Conservation (phyloP, 2,329 filamentous ascomycete species). For the Fusarium aywerte region DNA sequence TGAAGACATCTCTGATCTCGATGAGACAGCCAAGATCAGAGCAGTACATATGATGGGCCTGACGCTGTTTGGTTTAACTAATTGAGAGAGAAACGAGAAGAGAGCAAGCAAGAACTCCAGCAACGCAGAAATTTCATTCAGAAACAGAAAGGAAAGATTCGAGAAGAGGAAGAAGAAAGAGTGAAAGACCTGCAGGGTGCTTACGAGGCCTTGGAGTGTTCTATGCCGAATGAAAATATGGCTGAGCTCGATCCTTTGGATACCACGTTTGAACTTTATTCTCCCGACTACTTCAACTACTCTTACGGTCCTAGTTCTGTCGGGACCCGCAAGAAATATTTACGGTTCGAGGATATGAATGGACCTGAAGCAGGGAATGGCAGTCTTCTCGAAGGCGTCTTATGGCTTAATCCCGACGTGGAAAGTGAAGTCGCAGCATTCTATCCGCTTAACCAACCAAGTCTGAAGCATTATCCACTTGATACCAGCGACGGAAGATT, state of each 20-base stretch:
- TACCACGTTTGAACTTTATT: slow-evolving; percentile 11
- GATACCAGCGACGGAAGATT: not conserved
- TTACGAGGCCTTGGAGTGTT: not conserved
- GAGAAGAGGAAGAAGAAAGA: not conserved
- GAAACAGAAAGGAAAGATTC: not conserved
- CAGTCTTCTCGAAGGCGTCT: not conserved
- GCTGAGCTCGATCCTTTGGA: not conserved
- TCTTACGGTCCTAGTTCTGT: not conserved
- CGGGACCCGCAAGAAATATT: not conserved
- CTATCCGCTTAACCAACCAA: not conserved
- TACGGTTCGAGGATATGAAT: not conserved
- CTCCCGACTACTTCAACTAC: not conserved
- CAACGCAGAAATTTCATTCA: not conserved
- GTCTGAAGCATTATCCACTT: not conserved
- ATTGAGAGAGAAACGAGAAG: not conserved
- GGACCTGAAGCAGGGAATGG: not conserved
- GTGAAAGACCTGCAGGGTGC: not conserved
- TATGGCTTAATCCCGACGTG: not conserved
- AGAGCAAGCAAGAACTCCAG: not conserved
- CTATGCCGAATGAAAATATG: not conserved
- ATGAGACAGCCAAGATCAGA: not conserved
- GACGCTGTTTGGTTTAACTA: not conserved
- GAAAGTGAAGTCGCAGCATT: not conserved
- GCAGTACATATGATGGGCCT: not conserved
- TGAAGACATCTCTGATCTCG: slow-evolving; percentile 6